Percentiles rank a stretch among this genome's conserved stretches.
Conservation (phyloP, 257 asterid genomes). For the Craterostigma plantagineum region DNA sequence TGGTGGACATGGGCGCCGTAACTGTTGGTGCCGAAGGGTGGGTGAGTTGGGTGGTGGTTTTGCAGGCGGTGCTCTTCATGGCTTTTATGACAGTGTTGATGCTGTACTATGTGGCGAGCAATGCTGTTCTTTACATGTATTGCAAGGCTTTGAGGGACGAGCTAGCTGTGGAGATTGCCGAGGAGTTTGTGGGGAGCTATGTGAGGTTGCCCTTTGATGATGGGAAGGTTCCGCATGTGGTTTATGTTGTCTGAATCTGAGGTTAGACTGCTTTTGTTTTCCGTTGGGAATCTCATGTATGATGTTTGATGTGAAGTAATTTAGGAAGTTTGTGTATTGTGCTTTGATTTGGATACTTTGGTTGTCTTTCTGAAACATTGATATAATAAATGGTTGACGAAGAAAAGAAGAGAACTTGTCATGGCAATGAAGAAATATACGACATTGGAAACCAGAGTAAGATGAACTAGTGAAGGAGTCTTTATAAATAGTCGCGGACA, state of each 20-base stretch:
- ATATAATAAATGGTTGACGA: too few species aligned
- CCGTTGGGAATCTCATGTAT: too few species aligned
- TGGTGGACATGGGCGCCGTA: constrained; percentile 20
- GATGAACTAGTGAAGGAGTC: too few species aligned
- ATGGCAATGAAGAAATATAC: too few species aligned
- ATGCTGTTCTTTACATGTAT: constrained; percentile 55
- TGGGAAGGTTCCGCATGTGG: constrained; percentile 77
- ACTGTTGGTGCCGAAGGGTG: constrained; percentile 15
- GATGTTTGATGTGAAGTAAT: too few species aligned
- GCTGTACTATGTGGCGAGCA: constrained; percentile 45
- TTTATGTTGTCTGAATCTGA: constrained; percentile 27
- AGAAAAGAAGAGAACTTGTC: too few species aligned
- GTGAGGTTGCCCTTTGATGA: constrained; percentile 66
- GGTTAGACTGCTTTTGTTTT: too few species aligned
- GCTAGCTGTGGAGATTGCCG: constrained; percentile 63
- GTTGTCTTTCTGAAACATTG: too few species aligned
- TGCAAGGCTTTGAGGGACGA: constrained; percentile 80
- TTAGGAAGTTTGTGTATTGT: too few species aligned
- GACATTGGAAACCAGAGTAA: too few species aligned
- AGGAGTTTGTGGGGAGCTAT: constrained; percentile 66
- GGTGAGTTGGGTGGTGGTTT: constrained; percentile 31
- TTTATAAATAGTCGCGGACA: too few species aligned
- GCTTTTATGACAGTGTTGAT: constrained; percentile 39
- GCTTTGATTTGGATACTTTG: too few species aligned
- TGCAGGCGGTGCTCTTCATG: constrained; percentile 47